These are phyloP conservation scores for Aleurites moluccanus DNA, from an alignment of 441 rosid species.

Conservation along the genomic window DNA sequence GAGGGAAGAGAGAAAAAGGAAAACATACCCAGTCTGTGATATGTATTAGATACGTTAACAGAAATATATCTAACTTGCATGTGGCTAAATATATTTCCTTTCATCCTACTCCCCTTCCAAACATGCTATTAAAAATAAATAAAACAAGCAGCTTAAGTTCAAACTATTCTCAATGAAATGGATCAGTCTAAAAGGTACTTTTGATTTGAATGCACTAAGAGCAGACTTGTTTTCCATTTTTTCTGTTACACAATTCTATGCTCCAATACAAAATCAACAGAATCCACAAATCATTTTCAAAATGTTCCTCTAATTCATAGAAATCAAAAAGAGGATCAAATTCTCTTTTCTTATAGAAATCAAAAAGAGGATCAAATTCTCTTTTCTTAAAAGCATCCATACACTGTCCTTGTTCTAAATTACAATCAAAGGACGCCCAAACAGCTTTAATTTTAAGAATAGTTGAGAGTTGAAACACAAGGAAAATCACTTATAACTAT, in stretches of 20 bases:
- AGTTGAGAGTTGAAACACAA: neutral
- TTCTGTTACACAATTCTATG: neutral
- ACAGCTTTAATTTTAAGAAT: neutral
- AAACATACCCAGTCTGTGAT: neutral
- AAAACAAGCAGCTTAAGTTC: neutral
- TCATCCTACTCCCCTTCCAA: conserved; percentile 1
- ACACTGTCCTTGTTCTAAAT: neutral
- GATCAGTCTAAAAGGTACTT: neutral
- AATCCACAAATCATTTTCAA: neutral
- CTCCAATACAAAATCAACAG: neutral
- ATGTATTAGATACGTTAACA: neutral
- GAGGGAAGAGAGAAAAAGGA: neutral
- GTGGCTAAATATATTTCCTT: neutral
- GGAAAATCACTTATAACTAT: neutral
- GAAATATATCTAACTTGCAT: neutral
- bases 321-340: neutral
- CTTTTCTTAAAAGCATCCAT: neutral
- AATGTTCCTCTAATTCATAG: neutral
- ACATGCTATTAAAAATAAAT: neutral
- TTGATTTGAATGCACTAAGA: neutral
- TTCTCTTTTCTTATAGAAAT: neutral
- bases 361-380: neutral
- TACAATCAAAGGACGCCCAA: neutral
- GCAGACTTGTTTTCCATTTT: neutral
- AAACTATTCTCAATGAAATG: neutral